Base-by-base conservation (phyloP, 192 early-diverging fungal species). In the Coemansia sp. region DNA sequence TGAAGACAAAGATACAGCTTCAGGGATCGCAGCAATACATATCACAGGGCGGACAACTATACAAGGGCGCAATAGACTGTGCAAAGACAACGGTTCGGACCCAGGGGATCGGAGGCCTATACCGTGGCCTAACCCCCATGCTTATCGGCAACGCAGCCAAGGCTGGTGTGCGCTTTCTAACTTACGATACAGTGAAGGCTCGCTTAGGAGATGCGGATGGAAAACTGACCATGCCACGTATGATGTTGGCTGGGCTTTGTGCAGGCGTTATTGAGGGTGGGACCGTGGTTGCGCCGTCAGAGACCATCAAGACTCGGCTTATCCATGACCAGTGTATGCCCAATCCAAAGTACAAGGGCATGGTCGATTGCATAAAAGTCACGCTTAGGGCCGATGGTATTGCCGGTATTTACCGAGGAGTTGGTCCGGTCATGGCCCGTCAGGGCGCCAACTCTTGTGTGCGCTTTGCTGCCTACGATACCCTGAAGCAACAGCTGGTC, bases 381-480 rank as follows among this genome's bases (percentile, higher is more conserved):
- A 87, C 91, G 27, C 54, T 93, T 12, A 68, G 70, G 4, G 72
- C 75, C 25, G 87, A 89, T 27, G 92, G 92, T 7, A 18, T 91
- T 12, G 58, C 66, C 23, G 93, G 92, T 4, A 78, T 96, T 38
- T 99, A 94, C 62, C 80, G 92, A 4, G 96, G 96, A 3, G 70
- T 95, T 10, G 81, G 82, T 8, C 85, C 96, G 1, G 96, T 96
- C 3, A 86, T 99, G 81, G 86, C 87, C 26, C 78, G 92, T 21
- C 96, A 99, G 66, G 93, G 92, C 18, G 96, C 96, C 14, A 96
- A 96, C 59, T 86, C 86, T 44, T 94, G 92, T 7, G 90, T 99
- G 5, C 78, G 96, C 34, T 86, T 99, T 61, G 83, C 86, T 1
- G 80, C 83, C 2, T 99, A 94, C 56, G 89, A 86, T 8, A 54